Evolutionary conservation across 2,329 filamentous ascomycete species (phyloP).

Genomic region (Amauroascus verrucosus): DNA sequence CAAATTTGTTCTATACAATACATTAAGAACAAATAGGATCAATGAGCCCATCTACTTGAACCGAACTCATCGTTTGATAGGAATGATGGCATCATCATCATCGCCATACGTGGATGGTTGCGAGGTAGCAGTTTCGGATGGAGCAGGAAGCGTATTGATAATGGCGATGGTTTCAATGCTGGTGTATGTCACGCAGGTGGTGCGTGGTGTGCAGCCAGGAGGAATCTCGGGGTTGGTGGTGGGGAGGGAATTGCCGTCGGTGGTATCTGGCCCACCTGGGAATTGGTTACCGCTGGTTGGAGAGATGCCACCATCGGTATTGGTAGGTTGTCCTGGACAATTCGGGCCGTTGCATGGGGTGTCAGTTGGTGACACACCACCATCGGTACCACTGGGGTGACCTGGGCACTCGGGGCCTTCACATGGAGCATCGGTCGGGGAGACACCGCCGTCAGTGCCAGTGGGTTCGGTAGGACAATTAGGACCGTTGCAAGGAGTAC

Average conservation of each 20-base stretch:
- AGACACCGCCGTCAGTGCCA: not conserved
- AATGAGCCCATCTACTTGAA: not conserved
- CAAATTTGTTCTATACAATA: too few relatives aligned
- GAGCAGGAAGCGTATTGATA: not conserved
- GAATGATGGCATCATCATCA: not conserved
- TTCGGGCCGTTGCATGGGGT: not conserved
- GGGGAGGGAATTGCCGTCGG: not conserved
- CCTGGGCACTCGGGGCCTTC: not conserved
- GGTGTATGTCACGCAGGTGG: conserved; percentile 5
- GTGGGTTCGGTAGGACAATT: not conserved
- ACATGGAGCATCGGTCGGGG: not conserved
- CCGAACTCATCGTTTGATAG: not conserved
- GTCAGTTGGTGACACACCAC: not conserved
- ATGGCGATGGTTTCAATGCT: conserved; percentile 6
- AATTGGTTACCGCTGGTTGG: not conserved
- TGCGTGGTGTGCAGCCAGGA: conserved; percentile 3
- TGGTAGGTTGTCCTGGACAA: not conserved
- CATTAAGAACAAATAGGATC: not conserved
- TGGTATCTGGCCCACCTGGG: not conserved
- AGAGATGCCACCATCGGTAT: not conserved
- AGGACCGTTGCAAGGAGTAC: not conserved
- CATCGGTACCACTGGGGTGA: not conserved
- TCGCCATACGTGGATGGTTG: not conserved
- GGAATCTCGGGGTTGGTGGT: not conserved
- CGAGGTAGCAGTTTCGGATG: not conserved